phyloP scores from a whole-genome alignment of 495 filamentous ascomycete species.

The Penicillium salamii region DNA sequence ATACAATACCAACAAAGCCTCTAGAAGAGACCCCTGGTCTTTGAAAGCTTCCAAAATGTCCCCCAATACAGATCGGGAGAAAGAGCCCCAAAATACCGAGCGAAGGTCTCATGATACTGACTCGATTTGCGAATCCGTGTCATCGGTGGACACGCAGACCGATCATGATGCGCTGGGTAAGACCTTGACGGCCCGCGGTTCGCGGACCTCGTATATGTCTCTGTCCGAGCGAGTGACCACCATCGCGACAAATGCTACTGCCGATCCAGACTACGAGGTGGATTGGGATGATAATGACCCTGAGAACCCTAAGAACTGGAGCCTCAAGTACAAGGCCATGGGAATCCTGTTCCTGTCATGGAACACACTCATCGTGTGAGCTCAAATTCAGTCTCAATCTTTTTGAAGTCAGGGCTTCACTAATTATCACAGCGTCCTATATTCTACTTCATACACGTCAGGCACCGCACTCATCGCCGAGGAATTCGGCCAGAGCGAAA shows the following conservation, averaged over 20 bases:
- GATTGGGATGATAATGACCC: constrained; percentile 65
- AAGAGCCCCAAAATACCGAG: constrained; percentile 24
- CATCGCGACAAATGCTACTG: constrained; percentile 55
- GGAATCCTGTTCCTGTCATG: constrained; percentile 64
- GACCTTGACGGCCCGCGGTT: constrained; percentile 23
- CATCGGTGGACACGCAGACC: constrained; percentile 30
- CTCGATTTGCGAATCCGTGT: constrained; percentile 26
- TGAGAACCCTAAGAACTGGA: constrained; percentile 76
- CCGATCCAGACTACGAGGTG: constrained; percentile 70
- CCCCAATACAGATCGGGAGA: constrained; percentile 19
- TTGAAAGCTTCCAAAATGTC: constrained; percentile 11
- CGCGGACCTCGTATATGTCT: constrained; percentile 24
- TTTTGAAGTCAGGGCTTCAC: background rate
- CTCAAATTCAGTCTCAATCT: background rate
- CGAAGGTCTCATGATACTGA: constrained; percentile 20
- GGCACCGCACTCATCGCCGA: constrained; percentile 63
- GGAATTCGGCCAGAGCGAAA: constrained; percentile 59
- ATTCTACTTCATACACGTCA: constrained; percentile 79
- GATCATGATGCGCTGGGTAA: constrained; percentile 28
- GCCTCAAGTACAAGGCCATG: constrained; percentile 61
- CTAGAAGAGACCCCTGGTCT: too few species aligned
- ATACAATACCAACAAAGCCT: too few species aligned
- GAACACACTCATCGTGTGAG: constrained; percentile 66
- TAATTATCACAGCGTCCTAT: constrained; percentile 57
- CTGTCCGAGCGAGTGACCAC: constrained; percentile 46